Conservation (phyloP, 495 filamentous ascomycete species). For the Barbatosphaeria neglecta region DNA sequence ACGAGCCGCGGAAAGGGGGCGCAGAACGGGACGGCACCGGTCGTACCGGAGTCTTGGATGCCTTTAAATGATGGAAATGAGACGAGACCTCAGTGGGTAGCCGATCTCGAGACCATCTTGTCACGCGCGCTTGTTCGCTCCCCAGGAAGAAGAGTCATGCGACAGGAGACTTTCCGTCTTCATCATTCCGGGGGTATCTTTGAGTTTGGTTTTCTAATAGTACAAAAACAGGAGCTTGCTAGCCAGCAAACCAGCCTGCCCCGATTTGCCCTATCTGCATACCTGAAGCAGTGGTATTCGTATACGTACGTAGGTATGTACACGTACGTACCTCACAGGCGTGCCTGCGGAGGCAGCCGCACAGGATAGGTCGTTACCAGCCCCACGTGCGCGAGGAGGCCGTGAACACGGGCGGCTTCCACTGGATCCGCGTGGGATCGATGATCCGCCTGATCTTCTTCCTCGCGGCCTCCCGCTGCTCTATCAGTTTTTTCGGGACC, state of each 20-base stretch:
- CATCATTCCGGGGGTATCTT: no score
- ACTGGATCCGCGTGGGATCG: slow-evolving; percentile 66
- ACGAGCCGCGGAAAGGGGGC: neutral
- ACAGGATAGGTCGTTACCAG: slow-evolving; percentile 46
- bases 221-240: no score
- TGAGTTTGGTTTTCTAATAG: no score
- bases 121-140: no score
- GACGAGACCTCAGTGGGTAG: no score
- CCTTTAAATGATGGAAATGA: neutral
- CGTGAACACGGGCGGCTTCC: slow-evolving; percentile 94
- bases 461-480: slow-evolving; percentile 66
- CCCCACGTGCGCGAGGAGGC: slow-evolving; percentile 88
- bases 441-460: slow-evolving; percentile 60
- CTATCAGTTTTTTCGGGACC: slow-evolving; percentile 54
- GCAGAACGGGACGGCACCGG: neutral
- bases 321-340: no score
- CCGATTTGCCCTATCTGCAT: no score
- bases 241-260: no score
- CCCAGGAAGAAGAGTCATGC: neutral
- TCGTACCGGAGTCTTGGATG: no score
- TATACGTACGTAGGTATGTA: no score
- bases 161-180: neutral
- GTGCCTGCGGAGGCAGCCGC: neutral
- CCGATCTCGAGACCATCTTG: no score
- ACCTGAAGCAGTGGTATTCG: no score